Percentiles rank a stretch among this genome's conserved stretches.
Evolutionary conservation across 805 yeast genomes (phyloP).

Genomic region (Spathaspora passalidarum): DNA sequence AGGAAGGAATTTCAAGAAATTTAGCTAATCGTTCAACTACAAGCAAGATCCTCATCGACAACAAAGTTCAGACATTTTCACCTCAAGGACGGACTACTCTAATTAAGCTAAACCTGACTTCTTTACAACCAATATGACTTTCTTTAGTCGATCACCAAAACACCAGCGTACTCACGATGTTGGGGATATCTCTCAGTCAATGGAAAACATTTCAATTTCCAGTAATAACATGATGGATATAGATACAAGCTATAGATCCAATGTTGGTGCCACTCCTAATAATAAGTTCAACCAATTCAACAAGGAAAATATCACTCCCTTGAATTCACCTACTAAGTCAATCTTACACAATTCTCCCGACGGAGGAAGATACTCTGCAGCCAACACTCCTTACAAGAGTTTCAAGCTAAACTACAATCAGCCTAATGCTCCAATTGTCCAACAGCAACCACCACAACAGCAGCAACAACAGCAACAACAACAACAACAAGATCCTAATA

Average conservation of each 20-base stretch:
- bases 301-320: slow-evolving; percentile 37
- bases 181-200: slow-evolving; percentile 38
- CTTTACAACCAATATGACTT: slow-evolving; percentile 10
- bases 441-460: slow-evolving; percentile 6
- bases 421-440: not conserved
- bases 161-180: slow-evolving; percentile 16
- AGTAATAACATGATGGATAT: slow-evolving; percentile 37
- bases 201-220: slow-evolving; percentile 41
- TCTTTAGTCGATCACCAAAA: slow-evolving; percentile 18
- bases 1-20: not conserved
- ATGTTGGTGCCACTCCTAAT: not conserved
- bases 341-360: slow-evolving; percentile 31
- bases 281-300: slow-evolving; percentile 14
- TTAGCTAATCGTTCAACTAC: too few relatives aligned
- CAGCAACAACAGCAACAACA: slow-evolving; percentile 12
- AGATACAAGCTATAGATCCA: slow-evolving; percentile 28
- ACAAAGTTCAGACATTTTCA: not conserved
- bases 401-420: slow-evolving; percentile 6
- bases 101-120: not conserved
- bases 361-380: not conserved
- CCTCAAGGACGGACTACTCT: too few relatives aligned
- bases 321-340: slow-evolving; percentile 33
- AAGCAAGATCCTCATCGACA: too few relatives aligned
- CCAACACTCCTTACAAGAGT: slow-evolving; percentile 8
- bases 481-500: slow-evolving; percentile 9